A percentile compares a stretch with the other conserved stretches of the same genome.
Evolutionary conservation across 495 filamentous ascomycete genomes (phyloP).

Genomic region (Lasiosphaeria miniovina): DNA sequence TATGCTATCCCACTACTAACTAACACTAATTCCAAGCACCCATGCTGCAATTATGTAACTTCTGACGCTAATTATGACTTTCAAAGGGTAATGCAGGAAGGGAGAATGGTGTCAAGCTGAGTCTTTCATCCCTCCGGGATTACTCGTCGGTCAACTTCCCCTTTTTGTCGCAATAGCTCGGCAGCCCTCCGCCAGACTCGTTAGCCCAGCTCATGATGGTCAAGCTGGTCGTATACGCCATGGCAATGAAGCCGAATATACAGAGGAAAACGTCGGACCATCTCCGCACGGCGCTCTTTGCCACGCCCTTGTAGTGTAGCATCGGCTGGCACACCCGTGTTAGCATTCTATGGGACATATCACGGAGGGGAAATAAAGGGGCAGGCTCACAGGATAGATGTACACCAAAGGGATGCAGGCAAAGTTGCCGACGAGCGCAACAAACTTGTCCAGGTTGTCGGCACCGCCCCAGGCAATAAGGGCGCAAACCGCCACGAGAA

Average conservation of each 20-base stretch:
- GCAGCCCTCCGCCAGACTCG: conserved; percentile 34
- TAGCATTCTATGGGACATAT: conserved; percentile 18
- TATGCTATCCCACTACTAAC: too few species aligned
- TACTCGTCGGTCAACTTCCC: neutral
- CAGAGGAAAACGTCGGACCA: conserved; percentile 70
- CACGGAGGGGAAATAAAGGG: neutral
- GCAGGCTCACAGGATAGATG: conserved; percentile 81
- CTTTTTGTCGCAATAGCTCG: conserved; percentile 50
- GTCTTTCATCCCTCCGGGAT: too few species aligned
- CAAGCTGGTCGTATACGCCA: conserved; percentile 83
- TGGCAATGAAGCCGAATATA: conserved; percentile 77
- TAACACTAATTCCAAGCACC: too few species aligned
- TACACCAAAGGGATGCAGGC: conserved; percentile 97
- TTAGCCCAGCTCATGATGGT: conserved; percentile 80
- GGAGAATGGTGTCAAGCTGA: too few species aligned
- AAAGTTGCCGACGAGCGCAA: conserved; percentile 92
- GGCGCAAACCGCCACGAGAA: conserved; percentile 81
- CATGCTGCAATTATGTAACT: too few species aligned
- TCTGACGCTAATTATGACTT: too few species aligned
- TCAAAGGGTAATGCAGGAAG: too few species aligned
- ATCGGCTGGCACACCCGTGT: conserved; percentile 59
- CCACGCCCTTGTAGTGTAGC: conserved; percentile 79
- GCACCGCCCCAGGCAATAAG: conserved; percentile 88
- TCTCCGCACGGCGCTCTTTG: conserved; percentile 59
- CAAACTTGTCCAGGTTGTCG: conserved; percentile 94